A percentile compares a stretch with the other conserved stretches of the same genome.
phyloP scores from a whole-genome alignment of 179 eudicot species.

The Camellia oleifera region DNA sequence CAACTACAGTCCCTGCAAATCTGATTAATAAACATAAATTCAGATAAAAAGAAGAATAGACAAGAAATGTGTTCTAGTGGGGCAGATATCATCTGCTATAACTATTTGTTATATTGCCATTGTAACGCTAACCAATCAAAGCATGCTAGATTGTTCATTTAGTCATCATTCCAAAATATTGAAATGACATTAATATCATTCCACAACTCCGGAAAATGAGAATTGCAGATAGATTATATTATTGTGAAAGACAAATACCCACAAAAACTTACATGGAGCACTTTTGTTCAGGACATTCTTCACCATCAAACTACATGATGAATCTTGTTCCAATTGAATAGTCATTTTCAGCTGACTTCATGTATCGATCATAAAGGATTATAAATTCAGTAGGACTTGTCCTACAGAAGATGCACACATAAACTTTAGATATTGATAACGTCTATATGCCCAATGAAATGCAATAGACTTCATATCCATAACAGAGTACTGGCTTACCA shows the following conservation, averaged over 20 bases:
- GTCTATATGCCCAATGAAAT: background rate
- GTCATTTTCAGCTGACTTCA: constrained; percentile 21
- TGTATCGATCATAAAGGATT: constrained; percentile 19
- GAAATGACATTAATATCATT: background rate
- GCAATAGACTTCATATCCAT: background rate
- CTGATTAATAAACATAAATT: constrained; percentile 16
- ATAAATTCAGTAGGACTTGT: constrained; percentile 21
- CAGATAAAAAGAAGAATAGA: background rate
- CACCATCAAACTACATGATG: constrained; percentile 23
- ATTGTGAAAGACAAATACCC: background rate
- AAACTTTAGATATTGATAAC: background rate
- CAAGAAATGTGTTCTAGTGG: background rate
- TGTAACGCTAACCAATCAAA: background rate
- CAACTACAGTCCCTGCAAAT: constrained; percentile 22
- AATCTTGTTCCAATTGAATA: constrained; percentile 27
- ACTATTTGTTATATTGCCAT: background rate
- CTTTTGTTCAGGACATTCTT: constrained; percentile 15
- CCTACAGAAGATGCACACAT: constrained; percentile 13
- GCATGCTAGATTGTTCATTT: background rate
- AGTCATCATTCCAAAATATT: background rate
- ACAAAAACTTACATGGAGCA: constrained; percentile 3
- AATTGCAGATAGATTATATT: background rate
- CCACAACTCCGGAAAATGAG: background rate
- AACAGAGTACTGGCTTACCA: constrained; percentile 11
- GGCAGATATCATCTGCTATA: background rate